Base-by-base conservation (phyloP, 257 asterid species). In the Fraxinus pennsylvanica region DNA sequence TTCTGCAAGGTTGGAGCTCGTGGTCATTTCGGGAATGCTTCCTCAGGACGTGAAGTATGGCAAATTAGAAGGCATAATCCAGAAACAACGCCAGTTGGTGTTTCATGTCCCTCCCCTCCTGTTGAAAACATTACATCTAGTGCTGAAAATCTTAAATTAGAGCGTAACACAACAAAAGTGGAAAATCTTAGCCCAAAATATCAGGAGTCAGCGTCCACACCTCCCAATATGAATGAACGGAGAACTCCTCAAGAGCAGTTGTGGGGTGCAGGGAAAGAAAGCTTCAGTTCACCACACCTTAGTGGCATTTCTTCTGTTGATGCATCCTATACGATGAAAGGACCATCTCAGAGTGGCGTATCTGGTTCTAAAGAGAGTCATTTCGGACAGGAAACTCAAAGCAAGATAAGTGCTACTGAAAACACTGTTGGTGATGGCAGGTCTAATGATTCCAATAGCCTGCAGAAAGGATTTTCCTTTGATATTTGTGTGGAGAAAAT, bases 401-500 rank as follows among this genome's bases (percentile, higher is more conserved):
- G 67, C 38, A 86, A 82, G 80, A 83, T 75, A 63, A 76, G 57
- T 74, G 72, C 67, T 76, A 73, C 75, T 54, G 86, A 68, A 63
- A 74, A 76, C 72, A 22, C 76, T 67, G 79, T 61, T 74, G 77
- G 47, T 72, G 76, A 76, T 68, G 81, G 10, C 66, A 80, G 74
- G 66, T 15, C 27, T 38, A 82, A 71, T 76, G 76, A 68, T 61
- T 78, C 82, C 63, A 81, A 76, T 82, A 78, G 32, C 65, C 83
- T n/a, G 54, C 59, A 54, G 12, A 74, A 75, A 47, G 80, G 8
- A 30, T 6, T 33, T 54, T 61, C 79, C 72, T 90, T 82, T 81
- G 94, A 93, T 85, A 93, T 93, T 38, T 91, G 96, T 77, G 80
- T 38, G 65, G 79, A 76, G 68, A 86, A 79, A 79, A 45, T 52